Percentiles rank a stretch among this genome's conserved stretches.
phyloP scores from a whole-genome alignment of 1,284 basidiomycete species.

The Cystobasidium slooffiae region DNA sequence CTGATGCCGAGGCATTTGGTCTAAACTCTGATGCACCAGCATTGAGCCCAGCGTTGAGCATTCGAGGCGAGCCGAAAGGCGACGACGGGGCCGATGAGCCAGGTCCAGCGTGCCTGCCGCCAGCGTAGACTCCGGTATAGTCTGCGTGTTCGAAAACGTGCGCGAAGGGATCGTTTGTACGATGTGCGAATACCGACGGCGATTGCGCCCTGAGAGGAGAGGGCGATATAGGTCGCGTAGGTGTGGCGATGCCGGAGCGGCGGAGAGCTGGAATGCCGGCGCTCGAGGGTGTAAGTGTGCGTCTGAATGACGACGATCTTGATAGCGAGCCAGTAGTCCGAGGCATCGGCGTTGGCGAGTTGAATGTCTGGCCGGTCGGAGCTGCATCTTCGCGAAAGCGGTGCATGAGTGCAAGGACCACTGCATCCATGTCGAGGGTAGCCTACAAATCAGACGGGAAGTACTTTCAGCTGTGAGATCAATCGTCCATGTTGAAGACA shows the following conservation, averaged over 20 bases:
- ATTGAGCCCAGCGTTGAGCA: slow-evolving; percentile 51
- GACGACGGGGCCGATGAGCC: slow-evolving; percentile 44
- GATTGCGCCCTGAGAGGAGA: slow-evolving; percentile 34
- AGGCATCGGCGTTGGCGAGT: slow-evolving; percentile 47
- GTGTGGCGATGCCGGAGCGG: slow-evolving; percentile 38
- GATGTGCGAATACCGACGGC: slow-evolving; percentile 29
- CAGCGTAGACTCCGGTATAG: neutral
- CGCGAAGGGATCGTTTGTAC: slow-evolving; percentile 30
- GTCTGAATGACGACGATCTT: slow-evolving; percentile 51
- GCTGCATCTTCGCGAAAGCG: slow-evolving; percentile 51
- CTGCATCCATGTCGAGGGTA: slow-evolving; percentile 48
- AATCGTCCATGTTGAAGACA: neutral
- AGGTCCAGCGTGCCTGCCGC: neutral
- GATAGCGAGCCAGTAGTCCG: slow-evolving; percentile 49
- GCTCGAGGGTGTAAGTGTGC: slow-evolving; percentile 42
- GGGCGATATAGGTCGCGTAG: slow-evolving; percentile 35
- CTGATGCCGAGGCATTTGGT: slow-evolving; percentile 43
- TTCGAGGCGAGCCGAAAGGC: slow-evolving; percentile 47
- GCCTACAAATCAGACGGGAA: neutral
- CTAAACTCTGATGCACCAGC: slow-evolving; percentile 52
- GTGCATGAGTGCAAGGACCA: slow-evolving; percentile 51
- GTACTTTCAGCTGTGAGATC: neutral
- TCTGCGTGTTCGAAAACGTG: slow-evolving; percentile 13
- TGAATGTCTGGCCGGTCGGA: slow-evolving; percentile 50
- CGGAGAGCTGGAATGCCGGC: slow-evolving; percentile 35